Evolutionary conservation across 768 basidiomycete species (phyloP), one percentile per base, ranked within the genome.

Genomic region (Russula abietina): DNA sequence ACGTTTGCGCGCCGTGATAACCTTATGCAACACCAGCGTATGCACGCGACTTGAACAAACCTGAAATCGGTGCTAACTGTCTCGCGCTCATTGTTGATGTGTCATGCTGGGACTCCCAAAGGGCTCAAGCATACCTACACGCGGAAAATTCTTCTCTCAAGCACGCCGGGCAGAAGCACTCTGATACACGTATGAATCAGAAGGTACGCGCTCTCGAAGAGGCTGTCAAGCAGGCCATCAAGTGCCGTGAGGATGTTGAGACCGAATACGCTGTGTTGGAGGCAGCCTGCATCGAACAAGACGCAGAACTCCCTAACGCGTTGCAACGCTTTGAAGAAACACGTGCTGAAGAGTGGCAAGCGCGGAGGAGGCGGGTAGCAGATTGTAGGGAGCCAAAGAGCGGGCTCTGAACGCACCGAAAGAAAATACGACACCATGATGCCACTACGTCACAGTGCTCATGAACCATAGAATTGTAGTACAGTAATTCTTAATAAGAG

Each of bases 171-270:
- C 93, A 96, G 68, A 93, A 92, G 68, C 83, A 88, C 59, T 76
- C 81, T 0, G 79, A 98, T 71, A 78, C 83, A 24, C 83, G 93
- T n/a, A 85, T 87, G 11, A 84, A 85, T 48, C 93, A 96, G 72
- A 95, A 93, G 68, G 84, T 88, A 10, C 80, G 93, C 12, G 91
- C 94, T 1, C 75, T 96, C 45, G 93, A 95, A 71, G 93, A 96
- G 70, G 89, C 92, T 2, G 86, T 88, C 14, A 93, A 90, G 70
- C 85, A 91, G 58, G 85, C 89, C 1, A 54, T 70, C 4, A 72
- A 83, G 8, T 78, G 77, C 0, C 78, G 82, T 4, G 77, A 75
- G 36, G 75, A 81, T 16, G 68, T 83, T 62, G 74, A 87, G 73
- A 68, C 75, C 66, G 72, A 75, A 63, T 73, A 73, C 1, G 69